Conservation (phyloP, 2,329 filamentous ascomycete species). For the Fusarium sp. region DNA sequence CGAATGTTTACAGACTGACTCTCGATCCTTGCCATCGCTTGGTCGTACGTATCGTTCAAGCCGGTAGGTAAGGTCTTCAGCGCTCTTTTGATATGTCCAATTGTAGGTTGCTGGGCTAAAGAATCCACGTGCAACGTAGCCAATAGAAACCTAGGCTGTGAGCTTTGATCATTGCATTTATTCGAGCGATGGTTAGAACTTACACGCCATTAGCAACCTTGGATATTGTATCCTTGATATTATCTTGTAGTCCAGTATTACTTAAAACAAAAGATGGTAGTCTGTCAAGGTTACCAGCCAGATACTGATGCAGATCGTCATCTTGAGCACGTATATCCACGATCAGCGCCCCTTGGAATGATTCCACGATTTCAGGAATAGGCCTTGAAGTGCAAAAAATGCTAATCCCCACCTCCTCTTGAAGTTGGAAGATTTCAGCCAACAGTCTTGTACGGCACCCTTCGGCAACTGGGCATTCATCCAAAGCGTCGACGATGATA, state of each 20-base stretch:
- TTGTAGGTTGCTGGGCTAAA: slow-evolving; percentile 4
- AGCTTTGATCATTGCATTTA: not conserved
- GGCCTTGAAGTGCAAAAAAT: slow-evolving; percentile 46
- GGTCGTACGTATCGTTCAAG: slow-evolving; percentile 55
- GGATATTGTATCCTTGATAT: slow-evolving; percentile 19
- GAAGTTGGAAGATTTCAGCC: slow-evolving; percentile 3
- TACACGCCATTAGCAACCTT: slow-evolving; percentile 39
- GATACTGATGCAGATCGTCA: slow-evolving; percentile 31
- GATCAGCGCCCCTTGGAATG: not conserved
- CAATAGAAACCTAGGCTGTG: slow-evolving; percentile 23
- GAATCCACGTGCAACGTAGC: slow-evolving; percentile 27
- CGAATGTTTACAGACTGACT: slow-evolving; percentile 50
- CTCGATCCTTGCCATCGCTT: slow-evolving; percentile 59
- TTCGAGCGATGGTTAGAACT: not conserved
- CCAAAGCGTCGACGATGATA: slow-evolving; percentile 47
- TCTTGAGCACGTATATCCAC: slow-evolving; percentile 36
- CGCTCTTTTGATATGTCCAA: slow-evolving; percentile 45
- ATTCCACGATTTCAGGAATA: slow-evolving; percentile 22
- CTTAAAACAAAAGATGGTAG: not conserved
- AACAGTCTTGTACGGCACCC: slow-evolving; percentile 1
- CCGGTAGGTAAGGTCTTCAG: slow-evolving; percentile 49
- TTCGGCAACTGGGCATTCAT: slow-evolving; percentile 31
- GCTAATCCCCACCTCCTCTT: slow-evolving; percentile 6
- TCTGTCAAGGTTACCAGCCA: not conserved
- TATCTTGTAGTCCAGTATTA: not conserved